Evolutionary conservation across 352 stramenopile species (phyloP).

Genomic region (Blastocystis sp.): DNA sequence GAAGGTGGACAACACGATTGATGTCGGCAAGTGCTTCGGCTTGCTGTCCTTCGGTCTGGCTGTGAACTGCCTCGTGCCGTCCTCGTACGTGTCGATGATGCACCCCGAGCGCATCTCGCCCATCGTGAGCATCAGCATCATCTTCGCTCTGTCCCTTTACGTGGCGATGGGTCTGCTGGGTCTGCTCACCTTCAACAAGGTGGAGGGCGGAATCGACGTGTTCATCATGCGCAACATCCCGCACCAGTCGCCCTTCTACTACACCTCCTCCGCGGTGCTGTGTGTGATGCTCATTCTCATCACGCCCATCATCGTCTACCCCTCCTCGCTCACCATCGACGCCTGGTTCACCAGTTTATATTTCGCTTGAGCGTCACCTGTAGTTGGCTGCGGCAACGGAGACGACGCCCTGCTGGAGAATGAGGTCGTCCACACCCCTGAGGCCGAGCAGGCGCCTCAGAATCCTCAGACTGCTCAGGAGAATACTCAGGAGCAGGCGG

Average conservation of each 20-base stretch:
- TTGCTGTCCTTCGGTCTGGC: slow-evolving; percentile 32
- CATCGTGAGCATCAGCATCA: slow-evolving; percentile 51
- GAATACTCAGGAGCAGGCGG: background rate
- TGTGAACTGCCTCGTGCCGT: slow-evolving; percentile 28
- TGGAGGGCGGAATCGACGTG: slow-evolving; percentile 16
- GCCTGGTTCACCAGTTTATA: slow-evolving; percentile 15
- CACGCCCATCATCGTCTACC: slow-evolving; percentile 46
- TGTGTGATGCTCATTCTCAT: slow-evolving; percentile 52
- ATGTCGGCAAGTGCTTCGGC: slow-evolving; percentile 40
- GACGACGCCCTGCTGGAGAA: slow-evolving; percentile 27
- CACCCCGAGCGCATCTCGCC: slow-evolving; percentile 19
- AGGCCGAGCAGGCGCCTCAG: background rate
- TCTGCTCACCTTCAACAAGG: slow-evolving; percentile 52
- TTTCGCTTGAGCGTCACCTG: background rate
- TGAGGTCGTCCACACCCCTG: background rate
- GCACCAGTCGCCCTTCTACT: slow-evolving; percentile 9
- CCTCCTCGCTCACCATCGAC: slow-evolving; percentile 44
- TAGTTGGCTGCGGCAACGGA: background rate
- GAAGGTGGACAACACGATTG: slow-evolving; percentile 21
- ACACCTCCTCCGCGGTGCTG: slow-evolving; percentile 22
- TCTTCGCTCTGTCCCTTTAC: slow-evolving; percentile 33
- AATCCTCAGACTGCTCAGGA: background rate
- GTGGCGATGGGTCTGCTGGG: slow-evolving; percentile 40
- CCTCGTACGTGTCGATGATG: slow-evolving; percentile 49
- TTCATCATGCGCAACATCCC: slow-evolving; percentile 57